A percentile compares a stretch with the other conserved stretches of the same genome.
phyloP scores from a whole-genome alignment of 192 early-diverging fungal genomes.

The Coemansia sp. region DNA sequence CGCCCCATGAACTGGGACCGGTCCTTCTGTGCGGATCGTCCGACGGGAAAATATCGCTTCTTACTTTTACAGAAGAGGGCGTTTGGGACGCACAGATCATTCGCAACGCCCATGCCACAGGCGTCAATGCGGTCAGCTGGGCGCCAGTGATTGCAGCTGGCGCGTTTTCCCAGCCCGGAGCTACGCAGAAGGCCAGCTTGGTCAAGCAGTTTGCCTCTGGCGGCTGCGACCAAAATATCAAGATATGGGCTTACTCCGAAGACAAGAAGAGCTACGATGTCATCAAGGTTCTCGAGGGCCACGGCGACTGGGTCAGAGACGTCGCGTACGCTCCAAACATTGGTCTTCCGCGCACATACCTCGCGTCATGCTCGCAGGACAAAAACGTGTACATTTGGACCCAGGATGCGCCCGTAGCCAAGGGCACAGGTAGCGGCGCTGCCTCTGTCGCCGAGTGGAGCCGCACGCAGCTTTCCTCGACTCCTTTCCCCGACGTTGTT shows the following conservation, averaged over 20 bases:
- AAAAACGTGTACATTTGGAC: conserved; percentile 96
- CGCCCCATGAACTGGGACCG: conserved; percentile 93
- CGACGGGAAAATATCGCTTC: conserved; percentile 88
- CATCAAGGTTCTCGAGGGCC: conserved; percentile 78
- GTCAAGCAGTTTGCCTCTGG: conserved; percentile 84
- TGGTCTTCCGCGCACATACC: conserved; percentile 81
- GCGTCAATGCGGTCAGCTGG: conserved; percentile 93
- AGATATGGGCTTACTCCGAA: conserved; percentile 80
- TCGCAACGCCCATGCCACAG: conserved; percentile 86
- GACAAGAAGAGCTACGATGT: conserved; percentile 79
- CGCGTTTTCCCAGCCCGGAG: conserved; percentile 45
- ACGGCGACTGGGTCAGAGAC: conserved; percentile 98
- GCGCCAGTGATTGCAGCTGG: conserved; percentile 78
- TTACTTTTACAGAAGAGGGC: conserved; percentile 91
- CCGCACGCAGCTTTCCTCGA: conserved; percentile 65
- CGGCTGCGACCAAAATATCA: conserved; percentile 95
- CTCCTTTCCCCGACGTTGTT: conserved; percentile 91
- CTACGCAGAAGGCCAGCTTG: conserved; percentile 41
- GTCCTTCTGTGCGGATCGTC: conserved; percentile 90
- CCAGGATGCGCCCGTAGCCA: conserved; percentile 61
- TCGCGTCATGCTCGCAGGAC: conserved; percentile 97
- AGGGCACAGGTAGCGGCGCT: conserved; percentile 11
- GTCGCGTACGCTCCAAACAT: conserved; percentile 95
- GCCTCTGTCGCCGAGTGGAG: conserved; percentile 61
- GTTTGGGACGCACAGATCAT: conserved; percentile 72